Percentiles rank a stretch among this genome's conserved stretches.
phyloP scores from a whole-genome alignment of 2,329 filamentous ascomycete genomes.

The Trichoderma gracile region DNA sequence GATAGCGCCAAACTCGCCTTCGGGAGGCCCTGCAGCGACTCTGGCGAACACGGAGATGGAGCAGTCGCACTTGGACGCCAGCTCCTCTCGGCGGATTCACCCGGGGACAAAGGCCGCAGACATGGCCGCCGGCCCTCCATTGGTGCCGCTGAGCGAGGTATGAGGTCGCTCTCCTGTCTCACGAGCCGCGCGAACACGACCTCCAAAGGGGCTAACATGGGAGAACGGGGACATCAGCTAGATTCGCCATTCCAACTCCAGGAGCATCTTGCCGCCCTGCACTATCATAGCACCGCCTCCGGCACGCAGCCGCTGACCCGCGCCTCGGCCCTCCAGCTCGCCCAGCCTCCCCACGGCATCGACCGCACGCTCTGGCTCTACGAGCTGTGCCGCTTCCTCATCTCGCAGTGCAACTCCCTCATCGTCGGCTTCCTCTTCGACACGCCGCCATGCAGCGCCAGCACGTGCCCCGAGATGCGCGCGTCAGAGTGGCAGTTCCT shows the following conservation, averaged over 20 bases:
- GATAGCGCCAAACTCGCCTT: conserved; percentile 76
- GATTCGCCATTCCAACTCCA: conserved; percentile 97
- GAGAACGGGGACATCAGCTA: conserved; percentile 58
- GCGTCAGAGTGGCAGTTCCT: conserved; percentile 99
- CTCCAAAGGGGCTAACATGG: background rate
- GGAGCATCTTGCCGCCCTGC: conserved; percentile 91
- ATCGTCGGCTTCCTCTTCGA: conserved; percentile 94
- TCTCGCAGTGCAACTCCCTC: conserved; percentile 88
- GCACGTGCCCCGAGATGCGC: conserved; percentile 96
- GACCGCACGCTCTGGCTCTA: conserved; percentile 94
- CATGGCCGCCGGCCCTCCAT: conserved; percentile 88
- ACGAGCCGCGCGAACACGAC: background rate
- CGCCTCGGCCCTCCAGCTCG: conserved; percentile 72
- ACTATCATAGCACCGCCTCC: conserved; percentile 73
- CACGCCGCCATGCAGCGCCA: conserved; percentile 80
- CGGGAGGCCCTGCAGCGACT: conserved; percentile 55
- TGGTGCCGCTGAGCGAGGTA: conserved; percentile 83
- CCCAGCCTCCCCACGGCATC: conserved; percentile 76
- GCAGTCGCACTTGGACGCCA: conserved; percentile 66
- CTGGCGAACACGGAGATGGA: conserved; percentile 63
- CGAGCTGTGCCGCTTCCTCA: conserved; percentile 94
- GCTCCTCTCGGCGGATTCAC: conserved; percentile 80
- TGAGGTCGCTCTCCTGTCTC: background rate
- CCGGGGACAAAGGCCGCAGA: conserved; percentile 89
- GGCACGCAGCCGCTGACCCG: conserved; percentile 72